Percentiles rank a stretch among this genome's conserved stretches.
Evolutionary conservation across 148 eudicot genomes (phyloP).

Genomic region (Heliosperma pusillum): DNA sequence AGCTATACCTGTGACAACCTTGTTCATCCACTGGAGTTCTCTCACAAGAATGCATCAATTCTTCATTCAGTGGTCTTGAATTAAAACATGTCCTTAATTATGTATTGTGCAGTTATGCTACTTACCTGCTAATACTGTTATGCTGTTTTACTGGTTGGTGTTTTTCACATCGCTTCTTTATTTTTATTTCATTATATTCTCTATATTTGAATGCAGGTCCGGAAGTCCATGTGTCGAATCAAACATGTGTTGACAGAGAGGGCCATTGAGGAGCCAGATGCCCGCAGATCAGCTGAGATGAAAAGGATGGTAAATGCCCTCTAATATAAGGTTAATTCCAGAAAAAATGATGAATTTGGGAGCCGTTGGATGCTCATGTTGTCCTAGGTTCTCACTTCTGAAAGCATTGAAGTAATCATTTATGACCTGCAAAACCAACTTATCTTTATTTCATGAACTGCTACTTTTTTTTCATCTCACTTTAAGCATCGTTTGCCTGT

Average conservation of each 20-base stretch:
- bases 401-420: not conserved
- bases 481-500: no score
- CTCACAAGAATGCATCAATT: not conserved
- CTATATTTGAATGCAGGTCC: slow-evolving; percentile 42
- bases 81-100: not conserved
- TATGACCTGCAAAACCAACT: slow-evolving; percentile 2
- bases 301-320: slow-evolving; percentile 78
- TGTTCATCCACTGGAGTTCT: not conserved
- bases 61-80: not conserved
- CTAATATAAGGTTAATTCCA: slow-evolving; percentile 19
- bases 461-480: not conserved
- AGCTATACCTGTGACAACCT: not conserved
- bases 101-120: not conserved
- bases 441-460: not conserved
- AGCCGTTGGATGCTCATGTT: not conserved
- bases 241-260: slow-evolving; percentile 87
- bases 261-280: slow-evolving; percentile 81
- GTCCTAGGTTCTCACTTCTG: not conserved
- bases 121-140: not conserved
- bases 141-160: not conserved
- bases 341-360: not conserved
- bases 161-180: not conserved
- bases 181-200: not conserved
- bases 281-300: slow-evolving; percentile 79
- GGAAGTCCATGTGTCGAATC: slow-evolving; percentile 83